Conservation (phyloP, 257 asterid genomes). For the Nicotiana paniculata region DNA sequence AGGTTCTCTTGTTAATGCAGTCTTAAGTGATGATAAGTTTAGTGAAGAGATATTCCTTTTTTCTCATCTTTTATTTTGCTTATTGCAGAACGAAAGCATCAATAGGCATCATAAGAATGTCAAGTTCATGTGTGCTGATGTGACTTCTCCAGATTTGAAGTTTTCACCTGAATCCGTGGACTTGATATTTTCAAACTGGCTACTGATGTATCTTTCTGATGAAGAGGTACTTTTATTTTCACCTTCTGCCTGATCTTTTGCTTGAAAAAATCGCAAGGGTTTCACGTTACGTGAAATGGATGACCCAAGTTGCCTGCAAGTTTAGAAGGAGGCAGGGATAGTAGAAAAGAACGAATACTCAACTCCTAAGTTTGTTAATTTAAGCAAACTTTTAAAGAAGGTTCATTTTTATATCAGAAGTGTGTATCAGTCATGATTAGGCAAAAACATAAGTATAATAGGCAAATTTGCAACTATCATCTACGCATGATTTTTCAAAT, state of each 20-base stretch:
- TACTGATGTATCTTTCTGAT: constrained; percentile 95
- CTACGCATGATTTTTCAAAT: not conserved
- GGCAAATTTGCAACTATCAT: not conserved
- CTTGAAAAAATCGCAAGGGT: not conserved
- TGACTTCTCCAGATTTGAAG: constrained; percentile 67
- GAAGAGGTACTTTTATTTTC: constrained; percentile 48
- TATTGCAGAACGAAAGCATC: constrained; percentile 61
- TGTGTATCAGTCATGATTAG: not conserved
- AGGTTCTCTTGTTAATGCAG: not conserved
- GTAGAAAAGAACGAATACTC: not conserved
- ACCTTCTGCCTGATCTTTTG: not conserved
- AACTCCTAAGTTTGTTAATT: not conserved
- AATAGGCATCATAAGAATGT: constrained; percentile 63
- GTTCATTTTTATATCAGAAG: not conserved
- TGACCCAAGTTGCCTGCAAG: not conserved
- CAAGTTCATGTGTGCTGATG: constrained; percentile 90
- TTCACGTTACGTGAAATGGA: not conserved
- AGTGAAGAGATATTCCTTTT: not conserved
- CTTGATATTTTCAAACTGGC: constrained; percentile 87
- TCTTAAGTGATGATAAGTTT: not conserved
- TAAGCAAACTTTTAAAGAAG: not conserved
- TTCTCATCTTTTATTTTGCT: not conserved
- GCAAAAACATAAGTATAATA: not conserved
- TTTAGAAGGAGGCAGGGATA: not conserved
- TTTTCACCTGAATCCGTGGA: constrained; percentile 74